Evolutionary conservation across 106 monocot species (phyloP).

Genomic region (Iris macrosiphon): DNA sequence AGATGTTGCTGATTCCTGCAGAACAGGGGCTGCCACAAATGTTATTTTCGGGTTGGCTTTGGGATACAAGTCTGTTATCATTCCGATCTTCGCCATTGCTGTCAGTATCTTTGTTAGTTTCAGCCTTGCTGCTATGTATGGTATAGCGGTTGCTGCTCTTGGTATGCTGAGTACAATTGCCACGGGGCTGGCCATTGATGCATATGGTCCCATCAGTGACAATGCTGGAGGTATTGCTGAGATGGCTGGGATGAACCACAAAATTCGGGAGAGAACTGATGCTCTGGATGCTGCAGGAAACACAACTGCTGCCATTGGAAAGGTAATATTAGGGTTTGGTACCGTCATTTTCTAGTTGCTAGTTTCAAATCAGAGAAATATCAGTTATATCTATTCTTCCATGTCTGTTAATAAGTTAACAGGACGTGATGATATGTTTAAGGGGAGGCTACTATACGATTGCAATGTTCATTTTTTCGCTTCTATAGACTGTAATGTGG

Average conservation of each 20-base stretch:
- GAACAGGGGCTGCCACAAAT: constrained; percentile 67
- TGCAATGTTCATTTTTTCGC: too few species aligned
- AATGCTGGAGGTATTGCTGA: constrained; percentile 98
- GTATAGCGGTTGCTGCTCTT: constrained; percentile 69
- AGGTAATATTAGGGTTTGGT: too few species aligned
- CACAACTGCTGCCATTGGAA: constrained; percentile 92
- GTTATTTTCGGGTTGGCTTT: constrained; percentile 74
- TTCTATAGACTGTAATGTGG: too few species aligned
- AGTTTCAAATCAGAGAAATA: too few species aligned
- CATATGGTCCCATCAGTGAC: constrained; percentile 74
- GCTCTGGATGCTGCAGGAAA: constrained; percentile 86
- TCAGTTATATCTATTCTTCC: too few species aligned
- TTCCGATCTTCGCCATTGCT: constrained; percentile 71
- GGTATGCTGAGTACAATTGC: constrained; percentile 73
- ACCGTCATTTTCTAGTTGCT: too few species aligned
- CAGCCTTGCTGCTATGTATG: constrained; percentile 68
- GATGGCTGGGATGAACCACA: constrained; percentile 87
- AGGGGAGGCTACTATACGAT: too few species aligned
- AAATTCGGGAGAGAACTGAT: constrained; percentile 82
- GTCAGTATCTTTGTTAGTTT: constrained; percentile 66
- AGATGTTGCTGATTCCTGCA: constrained; percentile 76
- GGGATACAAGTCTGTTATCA: constrained; percentile 72
- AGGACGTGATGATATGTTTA: too few species aligned
- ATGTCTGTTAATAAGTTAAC: too few species aligned
- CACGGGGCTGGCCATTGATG: constrained; percentile 64